Evolutionary conservation across 164 flowering plant genomes (phyloP).

Genomic region (Chimonanthus praecox): DNA sequence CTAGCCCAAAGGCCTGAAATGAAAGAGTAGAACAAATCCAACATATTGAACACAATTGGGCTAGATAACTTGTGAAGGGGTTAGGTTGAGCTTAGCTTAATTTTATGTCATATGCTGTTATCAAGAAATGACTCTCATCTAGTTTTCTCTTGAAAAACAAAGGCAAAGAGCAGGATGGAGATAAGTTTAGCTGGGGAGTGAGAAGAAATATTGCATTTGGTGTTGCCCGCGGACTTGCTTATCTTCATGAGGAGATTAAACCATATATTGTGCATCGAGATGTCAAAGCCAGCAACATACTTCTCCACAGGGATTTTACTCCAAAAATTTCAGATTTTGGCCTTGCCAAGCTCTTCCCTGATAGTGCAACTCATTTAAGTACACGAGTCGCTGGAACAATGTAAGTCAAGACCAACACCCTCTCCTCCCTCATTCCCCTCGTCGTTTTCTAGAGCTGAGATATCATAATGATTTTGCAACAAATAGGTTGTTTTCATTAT

Average conservation of each 20-base stretch:
- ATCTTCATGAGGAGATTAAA: conserved; percentile 83
- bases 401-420: conserved; percentile 39
- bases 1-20: too few relatives aligned
- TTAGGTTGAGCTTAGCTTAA: too few relatives aligned
- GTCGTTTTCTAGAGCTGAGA: neutral
- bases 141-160: neutral
- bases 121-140: neutral
- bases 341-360: conserved; percentile 84
- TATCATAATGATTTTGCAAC: neutral
- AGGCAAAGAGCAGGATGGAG: conserved; percentile 32
- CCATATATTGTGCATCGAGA: conserved; percentile 87
- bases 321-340: conserved; percentile 95
- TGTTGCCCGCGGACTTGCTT: conserved; percentile 81
- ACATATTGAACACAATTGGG: too few relatives aligned
- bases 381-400: conserved; percentile 97
- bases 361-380: conserved; percentile 80
- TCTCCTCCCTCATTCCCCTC: neutral
- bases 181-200: conserved; percentile 63
- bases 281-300: conserved; percentile 95
- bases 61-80: too few relatives aligned
- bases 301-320: conserved; percentile 66
- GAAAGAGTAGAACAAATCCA: too few relatives aligned
- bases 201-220: conserved; percentile 60
- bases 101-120: neutral
- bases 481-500: too few relatives aligned